Base-by-base conservation (phyloP, 345 rosid species). In the Melaleuca quinquenervia region DNA sequence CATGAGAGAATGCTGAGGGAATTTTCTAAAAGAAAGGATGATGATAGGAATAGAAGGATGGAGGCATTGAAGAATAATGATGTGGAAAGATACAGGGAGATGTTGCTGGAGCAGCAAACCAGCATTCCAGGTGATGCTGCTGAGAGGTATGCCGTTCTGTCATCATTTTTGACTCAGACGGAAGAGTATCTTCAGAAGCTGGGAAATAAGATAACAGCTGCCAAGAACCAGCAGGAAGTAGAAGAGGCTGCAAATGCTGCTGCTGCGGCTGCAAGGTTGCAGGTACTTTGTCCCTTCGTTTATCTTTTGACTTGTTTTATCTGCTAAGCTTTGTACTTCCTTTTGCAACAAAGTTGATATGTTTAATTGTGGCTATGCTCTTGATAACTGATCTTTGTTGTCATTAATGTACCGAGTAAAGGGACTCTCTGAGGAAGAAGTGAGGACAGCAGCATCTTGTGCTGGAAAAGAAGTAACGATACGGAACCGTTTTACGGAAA, bases 401-500 rank as follows among this genome's bases (percentile, higher is more conserved):
- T 83, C 78, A 32, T 82, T 90, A 82, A 88, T 62, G 12, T 36
- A 36, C 44, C 32, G 78, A 70, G 9, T 85, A 89, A 89, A 98
- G 99, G 99, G 99, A 85, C 95, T 98, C 82, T 96, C 99, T 52
- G 99, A 96, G 86, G 99, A 96, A 95, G 99, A 98, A 90, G 97
- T 98, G 82, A 92, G 94, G 93, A 91, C 91, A 52, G 99, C 97
- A 84, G 99, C 99, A 45, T 88, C 96, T 87, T 98, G 98, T 93
- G 98, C 99, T 85, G 94, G 99, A 48, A 94, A 96, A 90, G 99
- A 98, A 94, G 99, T 95, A 86, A 89, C 93, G 96, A 98, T 98
- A 88, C 94, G 99, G 87, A 95, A 98, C 90, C 92, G 89, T 83
- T 98, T 98, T 91, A 89, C 84, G 92, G 99, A 98, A 91, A 98